Percentiles rank a stretch among this genome's conserved stretches.
Conservation (phyloP, 371 early-diverging fungal species). For the Dentiscutata heterogama region DNA sequence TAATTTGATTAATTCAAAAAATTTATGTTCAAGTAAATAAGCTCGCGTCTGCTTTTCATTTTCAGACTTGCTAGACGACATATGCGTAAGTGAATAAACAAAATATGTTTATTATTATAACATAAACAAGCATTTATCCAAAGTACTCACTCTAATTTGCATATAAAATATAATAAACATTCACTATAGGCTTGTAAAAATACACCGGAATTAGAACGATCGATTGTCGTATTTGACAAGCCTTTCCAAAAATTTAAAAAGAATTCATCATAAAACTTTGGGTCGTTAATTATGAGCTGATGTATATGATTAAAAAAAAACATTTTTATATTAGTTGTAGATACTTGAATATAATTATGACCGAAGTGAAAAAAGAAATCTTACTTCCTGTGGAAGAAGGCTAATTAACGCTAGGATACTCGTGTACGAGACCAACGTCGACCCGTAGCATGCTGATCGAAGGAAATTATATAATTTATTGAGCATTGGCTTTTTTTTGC, state of each 20-base stretch:
- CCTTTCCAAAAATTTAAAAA: conserved; percentile 80
- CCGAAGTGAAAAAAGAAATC: not conserved
- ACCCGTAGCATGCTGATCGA: conserved; percentile 73
- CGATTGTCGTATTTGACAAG: conserved; percentile 60
- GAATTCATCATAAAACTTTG: conserved; percentile 65
- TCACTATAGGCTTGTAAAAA: conserved; percentile 73
- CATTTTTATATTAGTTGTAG: too few species aligned
- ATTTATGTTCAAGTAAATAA: conserved; percentile 22
- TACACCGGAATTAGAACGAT: conserved; percentile 59
- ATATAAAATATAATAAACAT: conserved; percentile 65
- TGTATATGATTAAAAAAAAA: not conserved
- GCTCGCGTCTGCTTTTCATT: conserved; percentile 14
- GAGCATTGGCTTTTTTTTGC: conserved; percentile 72
- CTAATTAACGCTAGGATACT: conserved; percentile 76
- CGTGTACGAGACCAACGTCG: conserved; percentile 70
- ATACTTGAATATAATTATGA: too few species aligned
- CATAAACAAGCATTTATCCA: not conserved
- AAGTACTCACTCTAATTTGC: conserved; percentile 58
- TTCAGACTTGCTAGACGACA: conserved; percentile 33
- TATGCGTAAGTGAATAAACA: too few species aligned
- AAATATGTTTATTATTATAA: not conserved
- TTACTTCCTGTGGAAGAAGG: conserved; percentile 64
- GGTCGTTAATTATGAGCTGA: conserved; percentile 53
- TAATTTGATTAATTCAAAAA: conserved; percentile 29
- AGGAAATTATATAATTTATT: conserved; percentile 74